A percentile compares a stretch with the other conserved stretches of the same genome.
Evolutionary conservation across 306 rosid genomes (phyloP).

Genomic region (Notholithocarpus densiflorus): DNA sequence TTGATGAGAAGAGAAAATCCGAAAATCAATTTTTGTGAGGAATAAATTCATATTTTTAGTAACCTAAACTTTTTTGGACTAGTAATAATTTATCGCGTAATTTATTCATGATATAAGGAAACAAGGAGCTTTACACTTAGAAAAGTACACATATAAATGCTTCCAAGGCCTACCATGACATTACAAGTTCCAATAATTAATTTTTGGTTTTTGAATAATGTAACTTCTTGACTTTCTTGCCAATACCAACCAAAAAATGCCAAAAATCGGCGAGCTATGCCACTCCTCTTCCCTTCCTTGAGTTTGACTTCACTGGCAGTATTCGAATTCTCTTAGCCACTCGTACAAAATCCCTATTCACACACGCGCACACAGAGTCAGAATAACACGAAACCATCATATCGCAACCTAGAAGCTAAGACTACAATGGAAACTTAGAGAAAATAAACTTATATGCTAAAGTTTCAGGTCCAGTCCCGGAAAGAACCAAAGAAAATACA

Average conservation of each 20-base stretch:
- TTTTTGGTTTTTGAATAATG: background rate
- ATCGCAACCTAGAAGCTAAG: background rate
- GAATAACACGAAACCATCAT: background rate
- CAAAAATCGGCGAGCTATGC: constrained; percentile 14
- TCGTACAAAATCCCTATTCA: constrained; percentile 71
- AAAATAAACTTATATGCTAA: too few species aligned
- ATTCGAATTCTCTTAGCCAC: constrained; percentile 87
- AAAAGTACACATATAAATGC: background rate
- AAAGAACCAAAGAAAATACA: too few species aligned
- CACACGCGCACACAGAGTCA: background rate
- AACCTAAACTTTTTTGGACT: too few species aligned
- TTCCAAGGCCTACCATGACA: background rate
- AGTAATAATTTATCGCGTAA: too few species aligned
- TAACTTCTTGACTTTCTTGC: constrained; percentile 28
- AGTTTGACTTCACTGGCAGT: constrained; percentile 56
- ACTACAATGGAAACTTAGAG: too few species aligned
- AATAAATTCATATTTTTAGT: too few species aligned
- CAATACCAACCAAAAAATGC: constrained; percentile 12
- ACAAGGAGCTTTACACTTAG: background rate
- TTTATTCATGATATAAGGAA: background rate
- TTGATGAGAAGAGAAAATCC: too few species aligned
- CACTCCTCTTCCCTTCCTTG: constrained; percentile 45
- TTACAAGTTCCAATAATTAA: background rate
- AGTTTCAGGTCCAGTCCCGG: too few species aligned
- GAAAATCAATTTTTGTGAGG: too few species aligned